Percentiles rank a stretch among this genome's conserved stretches.
phyloP scores from a whole-genome alignment of 1,284 basidiomycete genomes.

The Ceratobasidium sp. region DNA sequence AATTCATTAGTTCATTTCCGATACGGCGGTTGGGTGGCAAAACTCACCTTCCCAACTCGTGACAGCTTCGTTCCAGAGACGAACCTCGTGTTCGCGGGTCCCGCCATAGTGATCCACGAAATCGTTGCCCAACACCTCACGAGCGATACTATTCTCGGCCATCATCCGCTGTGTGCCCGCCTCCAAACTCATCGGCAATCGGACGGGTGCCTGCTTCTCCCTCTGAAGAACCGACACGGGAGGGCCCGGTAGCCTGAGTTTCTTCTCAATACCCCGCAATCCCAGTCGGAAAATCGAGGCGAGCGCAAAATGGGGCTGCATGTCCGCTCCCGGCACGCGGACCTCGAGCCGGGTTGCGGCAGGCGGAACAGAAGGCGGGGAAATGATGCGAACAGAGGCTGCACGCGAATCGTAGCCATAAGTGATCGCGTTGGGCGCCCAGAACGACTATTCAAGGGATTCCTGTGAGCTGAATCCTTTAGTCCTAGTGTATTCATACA shows the following conservation, averaged over 20 bases:
- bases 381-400: conserved; percentile 89
- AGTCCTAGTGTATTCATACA: conserved; percentile 23
- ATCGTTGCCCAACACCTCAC: conserved; percentile 85
- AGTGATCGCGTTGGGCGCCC: conserved; percentile 92
- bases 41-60: conserved; percentile 90
- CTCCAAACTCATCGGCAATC: conserved; percentile 78
- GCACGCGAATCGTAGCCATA: conserved; percentile 96
- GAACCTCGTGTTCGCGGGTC: conserved; percentile 88
- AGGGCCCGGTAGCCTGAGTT: conserved; percentile 70
- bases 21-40: neutral
- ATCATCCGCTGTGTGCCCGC: conserved; percentile 83
- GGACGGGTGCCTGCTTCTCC: conserved; percentile 31
- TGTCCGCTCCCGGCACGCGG: conserved; percentile 95
- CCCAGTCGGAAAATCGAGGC: conserved; percentile 88
- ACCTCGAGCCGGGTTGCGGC: conserved; percentile 88
- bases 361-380: conserved; percentile 82
- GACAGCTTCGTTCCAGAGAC: conserved; percentile 85
- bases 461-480: neutral
- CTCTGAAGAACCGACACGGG: conserved; percentile 66
- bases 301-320: conserved; percentile 87
- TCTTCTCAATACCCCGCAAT: conserved; percentile 83
- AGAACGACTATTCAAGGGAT: conserved; percentile 62
- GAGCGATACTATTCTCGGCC: conserved; percentile 76
- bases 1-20: conserved; percentile 16
- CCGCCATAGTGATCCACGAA: conserved; percentile 95